Evolutionary conservation across 1,284 basidiomycete genomes (phyloP), one percentile per base, ranked within the genome.

Genomic region (Moniliophthora roreri): DNA sequence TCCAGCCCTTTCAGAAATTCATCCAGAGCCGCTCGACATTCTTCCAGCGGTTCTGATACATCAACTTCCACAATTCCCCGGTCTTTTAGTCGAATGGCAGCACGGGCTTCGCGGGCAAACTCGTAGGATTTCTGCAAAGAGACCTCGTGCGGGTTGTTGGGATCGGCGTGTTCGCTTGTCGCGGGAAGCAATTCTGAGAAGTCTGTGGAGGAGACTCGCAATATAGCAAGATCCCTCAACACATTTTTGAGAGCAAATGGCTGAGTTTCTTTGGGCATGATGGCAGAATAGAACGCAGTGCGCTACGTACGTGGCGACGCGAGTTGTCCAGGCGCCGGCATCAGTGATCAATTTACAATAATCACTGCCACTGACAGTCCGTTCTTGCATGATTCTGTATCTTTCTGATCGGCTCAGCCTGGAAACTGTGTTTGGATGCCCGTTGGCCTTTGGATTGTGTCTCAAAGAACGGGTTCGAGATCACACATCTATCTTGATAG

Each of bases 161-260:
- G 24, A 36, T 51, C 56, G 18, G 56, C 20, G 15, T 60, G 21
- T 10, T 60, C 38, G 4, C 62, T 36, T 23, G 59, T 39, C 16
- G 64, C 57, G 23, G 72, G 62, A 26, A 82, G 59, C 26, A 81
- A 58, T 13, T 65, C 63, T 16, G 77, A 69, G 15, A 87, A 60
- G 61, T 87, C 79, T 32, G 82, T 56, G 42, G 79, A 80, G 5
- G 82, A 82, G 20, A 81, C 80, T 38, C 85, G 80, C 20, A 91
- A 69, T 26, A 88, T 68, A 2, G 88, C 87, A 26, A 91, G 79
- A 66, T 91, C 89, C n/a, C 79, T 82, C 38, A 90, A 73, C 2
- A 81, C 83, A 55, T 81, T 76, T 53, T 75, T 69, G 41, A 89
- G 72, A 6, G 83, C 72, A 23, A 91, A 72, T 9, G 82, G 77